Evolutionary conservation across 1,284 basidiomycete genomes (phyloP).

Genomic region (Marasmius oreades): DNA sequence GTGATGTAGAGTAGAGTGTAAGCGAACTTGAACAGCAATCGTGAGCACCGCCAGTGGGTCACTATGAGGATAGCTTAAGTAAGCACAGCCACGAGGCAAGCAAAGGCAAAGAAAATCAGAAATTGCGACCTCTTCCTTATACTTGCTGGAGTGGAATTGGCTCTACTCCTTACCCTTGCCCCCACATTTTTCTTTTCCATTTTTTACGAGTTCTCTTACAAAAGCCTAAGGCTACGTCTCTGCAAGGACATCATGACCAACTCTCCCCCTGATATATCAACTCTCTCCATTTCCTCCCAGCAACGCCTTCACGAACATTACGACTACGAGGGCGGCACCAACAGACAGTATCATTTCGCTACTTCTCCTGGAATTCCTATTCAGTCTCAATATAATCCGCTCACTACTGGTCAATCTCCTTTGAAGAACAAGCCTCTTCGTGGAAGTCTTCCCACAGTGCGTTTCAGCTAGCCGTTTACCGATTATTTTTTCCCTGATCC

Average conservation of each 20-base stretch:
- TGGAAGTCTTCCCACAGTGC: conserved; percentile 66
- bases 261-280: conserved; percentile 73
- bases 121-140: background rate
- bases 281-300: conserved; percentile 66
- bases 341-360: conserved; percentile 64
- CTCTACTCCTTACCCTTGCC: conserved; percentile 12
- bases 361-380: conserved; percentile 64
- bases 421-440: conserved; percentile 67
- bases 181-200: conserved; percentile 23
- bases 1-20: conserved; percentile 13
- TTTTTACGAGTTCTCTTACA: conserved; percentile 25
- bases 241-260: conserved; percentile 60
- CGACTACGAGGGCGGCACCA: conserved; percentile 66
- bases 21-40: background rate
- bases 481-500: conserved; percentile 20
- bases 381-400: conserved; percentile 61
- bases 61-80: background rate
- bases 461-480: conserved; percentile 24
- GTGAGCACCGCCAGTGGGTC: too few species aligned
- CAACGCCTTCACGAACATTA: conserved; percentile 82
- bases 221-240: conserved; percentile 18
- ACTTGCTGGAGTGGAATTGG: conserved; percentile 2
- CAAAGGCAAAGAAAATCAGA: background rate
- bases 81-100: background rate
- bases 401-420: conserved; percentile 60